Percentiles rank a stretch among this genome's conserved stretches.
phyloP scores from a whole-genome alignment of 176 grass and related monocot genomes.

The Oryza coarctata region DNA sequence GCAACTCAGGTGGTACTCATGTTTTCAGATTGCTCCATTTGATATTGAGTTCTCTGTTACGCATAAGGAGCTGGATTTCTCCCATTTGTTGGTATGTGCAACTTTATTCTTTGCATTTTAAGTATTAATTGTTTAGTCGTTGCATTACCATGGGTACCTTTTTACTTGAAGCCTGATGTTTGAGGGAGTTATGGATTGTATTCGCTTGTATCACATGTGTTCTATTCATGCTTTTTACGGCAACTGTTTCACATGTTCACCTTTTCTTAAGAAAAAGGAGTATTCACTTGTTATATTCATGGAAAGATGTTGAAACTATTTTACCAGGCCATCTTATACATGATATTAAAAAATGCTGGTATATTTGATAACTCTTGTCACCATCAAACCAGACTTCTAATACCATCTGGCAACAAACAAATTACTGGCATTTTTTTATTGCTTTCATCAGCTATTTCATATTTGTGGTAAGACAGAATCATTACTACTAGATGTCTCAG shows the following conservation, averaged over 20 bases:
- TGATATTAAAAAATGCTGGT: neutral
- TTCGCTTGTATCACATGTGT: slow-evolving; percentile 9
- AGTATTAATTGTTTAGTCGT: slow-evolving; percentile 19
- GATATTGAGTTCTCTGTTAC: slow-evolving; percentile 94
- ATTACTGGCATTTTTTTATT: neutral
- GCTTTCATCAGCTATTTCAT: neutral
- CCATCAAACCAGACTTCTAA: neutral
- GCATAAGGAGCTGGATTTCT: slow-evolving; percentile 98
- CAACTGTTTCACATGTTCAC: neutral
- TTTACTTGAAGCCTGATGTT: neutral
- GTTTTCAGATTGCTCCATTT: slow-evolving; percentile 83
- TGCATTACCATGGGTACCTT: slow-evolving; percentile 16
- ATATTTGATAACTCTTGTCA: neutral
- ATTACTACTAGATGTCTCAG: neutral
- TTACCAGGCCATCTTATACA: neutral
- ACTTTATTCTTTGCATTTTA: slow-evolving; percentile 24
- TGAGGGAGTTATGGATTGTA: neutral
- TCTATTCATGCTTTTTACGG: neutral
- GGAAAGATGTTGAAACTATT: neutral
- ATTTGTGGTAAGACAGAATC: slow-evolving; percentile 12
- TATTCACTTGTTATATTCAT: neutral
- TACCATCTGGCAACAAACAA: neutral
- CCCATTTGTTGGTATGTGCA: slow-evolving; percentile 84
- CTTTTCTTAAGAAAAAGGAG: neutral
- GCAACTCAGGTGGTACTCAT: slow-evolving; percentile 23